A percentile compares a stretch with the other conserved stretches of the same genome.
These are phyloP conservation scores for Talaromyces piceae DNA, from an alignment of 2,329 filamentous ascomycete genomes.

Conservation along the genomic window DNA sequence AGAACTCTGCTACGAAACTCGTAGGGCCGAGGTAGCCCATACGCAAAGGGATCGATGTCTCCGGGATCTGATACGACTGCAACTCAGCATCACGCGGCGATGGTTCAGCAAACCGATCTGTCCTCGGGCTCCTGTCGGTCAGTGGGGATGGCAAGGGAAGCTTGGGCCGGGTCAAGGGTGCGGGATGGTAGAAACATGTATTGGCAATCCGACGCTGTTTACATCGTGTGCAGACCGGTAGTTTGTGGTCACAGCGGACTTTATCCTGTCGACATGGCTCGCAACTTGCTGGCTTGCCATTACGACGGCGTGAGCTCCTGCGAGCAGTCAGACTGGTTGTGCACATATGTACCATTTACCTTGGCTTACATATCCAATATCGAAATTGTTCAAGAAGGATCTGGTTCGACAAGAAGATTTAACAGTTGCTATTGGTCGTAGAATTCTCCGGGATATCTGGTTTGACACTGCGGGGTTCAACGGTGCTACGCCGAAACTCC, in stretches of 20 bases:
- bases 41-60: constrained; percentile 14
- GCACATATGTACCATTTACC: background rate
- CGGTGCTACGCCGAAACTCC: too few relatives aligned
- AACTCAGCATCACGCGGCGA: background rate
- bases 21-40: constrained; percentile 28
- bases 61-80: background rate
- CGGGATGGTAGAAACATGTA: constrained; percentile 7
- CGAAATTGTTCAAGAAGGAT: background rate
- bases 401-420: background rate
- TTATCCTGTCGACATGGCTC: constrained; percentile 32
- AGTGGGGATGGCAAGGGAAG: background rate
- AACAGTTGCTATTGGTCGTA: background rate
- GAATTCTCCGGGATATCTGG: too few relatives aligned
- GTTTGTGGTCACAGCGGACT: constrained; percentile 27
- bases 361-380: background rate
- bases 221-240: constrained; percentile 19
- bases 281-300: constrained; percentile 28
- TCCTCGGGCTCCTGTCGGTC: background rate
- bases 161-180: background rate
- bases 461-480: too few relatives aligned
- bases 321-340: background rate
- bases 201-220: background rate
- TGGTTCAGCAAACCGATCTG: background rate
- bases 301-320: constrained; percentile 18
- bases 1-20: constrained; percentile 24